Evolutionary conservation across 192 early-diverging fungal genomes (phyloP), one percentile per base, ranked within the genome.

Genomic region (Kappamyces sp.): DNA sequence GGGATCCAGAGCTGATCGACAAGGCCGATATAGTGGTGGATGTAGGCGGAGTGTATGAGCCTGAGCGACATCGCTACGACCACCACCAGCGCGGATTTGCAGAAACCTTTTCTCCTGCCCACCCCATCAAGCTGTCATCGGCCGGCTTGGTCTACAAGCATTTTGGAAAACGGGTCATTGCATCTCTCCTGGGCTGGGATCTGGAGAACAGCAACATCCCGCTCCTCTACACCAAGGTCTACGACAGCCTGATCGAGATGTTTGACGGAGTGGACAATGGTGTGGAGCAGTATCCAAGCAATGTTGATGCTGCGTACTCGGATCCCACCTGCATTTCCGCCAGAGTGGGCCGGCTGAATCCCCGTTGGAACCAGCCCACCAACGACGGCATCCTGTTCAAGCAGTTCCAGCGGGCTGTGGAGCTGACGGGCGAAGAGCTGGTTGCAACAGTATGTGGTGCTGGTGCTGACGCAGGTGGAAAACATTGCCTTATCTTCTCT

Each of bases 141-240:
- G 94, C 94, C n/a, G 94, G 94, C 2, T 71, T 98, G 5, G 78
- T 96, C 45, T 98, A 98, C 86, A 96, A 95, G 71, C 93, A 96
- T 66, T 98, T 90, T 70, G 94, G 94, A 30, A 76, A 83, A 40
- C 79, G 89, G 43, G 86, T 94, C 2, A 85, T 97, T 38, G 74
- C 79, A 2, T 66, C 66, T 29, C 40, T 84, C 15, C 59, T 89
- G 11, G 69, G 64, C 0, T 67, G 79, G 57, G 66, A 71, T 12
- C 29, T 52, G 4, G 59, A 73, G 5, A 81, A 87, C 14, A 42
- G 59, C 32, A 66, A 80, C 32, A 66, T 90, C 11, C 86, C 87
- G 6, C 57, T 84, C 34, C 63, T 98, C 32, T 90, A 86, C 74
- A 66, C 76, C 52, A 94, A 91, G 71, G 70, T 90, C 5, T 98